phyloP scores from a whole-genome alignment of 1,284 basidiomycete species.

The Ceratorhiza oryzae-sativae region DNA sequence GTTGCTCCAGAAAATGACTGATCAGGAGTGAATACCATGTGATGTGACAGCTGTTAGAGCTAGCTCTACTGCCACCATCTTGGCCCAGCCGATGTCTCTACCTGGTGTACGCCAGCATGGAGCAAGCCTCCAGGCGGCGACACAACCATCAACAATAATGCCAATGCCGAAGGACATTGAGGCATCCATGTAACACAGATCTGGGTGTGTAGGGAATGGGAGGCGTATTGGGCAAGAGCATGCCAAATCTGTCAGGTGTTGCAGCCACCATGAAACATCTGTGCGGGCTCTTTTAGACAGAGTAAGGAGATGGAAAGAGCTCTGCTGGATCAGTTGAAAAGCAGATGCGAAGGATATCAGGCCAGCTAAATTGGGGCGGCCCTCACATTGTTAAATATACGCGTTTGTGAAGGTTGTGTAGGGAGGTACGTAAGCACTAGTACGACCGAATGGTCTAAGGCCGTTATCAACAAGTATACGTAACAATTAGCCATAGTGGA shows the following conservation, averaged over 20 bases:
- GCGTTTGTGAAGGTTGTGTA: too few relatives aligned
- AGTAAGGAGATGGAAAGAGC: neutral
- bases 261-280: constrained; percentile 28
- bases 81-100: constrained; percentile 55
- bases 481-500: too few relatives aligned
- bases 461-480: too few relatives aligned
- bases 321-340: neutral
- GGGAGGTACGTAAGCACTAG: too few relatives aligned
- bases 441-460: too few relatives aligned
- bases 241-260: neutral
- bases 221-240: neutral
- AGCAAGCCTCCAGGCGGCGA: constrained; percentile 50
- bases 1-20: constrained; percentile 48
- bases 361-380: constrained; percentile 13
- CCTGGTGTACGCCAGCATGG: constrained; percentile 46
- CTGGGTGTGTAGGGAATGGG: neutral
- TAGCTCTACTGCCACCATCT: constrained; percentile 53
- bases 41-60: constrained; percentile 39
- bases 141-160: constrained; percentile 47
- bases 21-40: neutral
- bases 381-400: too few relatives aligned
- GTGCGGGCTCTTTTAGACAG: neutral
- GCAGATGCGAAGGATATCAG: constrained; percentile 2
- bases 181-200: constrained; percentile 49
- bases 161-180: constrained; percentile 54